Evolutionary conservation across 1,284 basidiomycete genomes (phyloP), one percentile per base, ranked within the genome.

Genomic region (Coniophora puteana): DNA sequence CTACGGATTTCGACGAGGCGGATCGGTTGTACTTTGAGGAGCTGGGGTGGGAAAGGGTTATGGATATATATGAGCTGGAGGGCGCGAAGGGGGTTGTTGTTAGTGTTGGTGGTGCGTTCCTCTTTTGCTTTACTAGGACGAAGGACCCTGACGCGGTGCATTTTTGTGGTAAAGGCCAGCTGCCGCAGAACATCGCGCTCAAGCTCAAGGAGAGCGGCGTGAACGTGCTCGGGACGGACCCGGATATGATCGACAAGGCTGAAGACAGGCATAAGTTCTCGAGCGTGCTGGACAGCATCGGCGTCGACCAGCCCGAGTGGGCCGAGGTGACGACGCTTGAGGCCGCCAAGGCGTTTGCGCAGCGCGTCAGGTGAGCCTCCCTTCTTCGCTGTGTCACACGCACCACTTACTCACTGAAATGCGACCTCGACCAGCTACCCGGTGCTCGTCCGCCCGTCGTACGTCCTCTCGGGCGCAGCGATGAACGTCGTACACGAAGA

Each of bases 241-340:
- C 96, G 11, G 77, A 83, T 44, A 89, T 84, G 67, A 99, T 99
- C 54, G 96, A 99, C 69, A 93, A 79, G 38, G 96, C 96, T 35
- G 96, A 99, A 69, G 95, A 99, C 69, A 86, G 96, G 50, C 93
- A 99, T 78, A 99, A 99, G 69, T 99, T 99, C 78, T 98, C 93
- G 8, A 85, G 86, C 38, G 88, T 98, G 47, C 80, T 99, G 31
- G 96, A 99, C 67, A 85, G 81, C 51, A 87, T 97, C 53, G 92
- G 90, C 41, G 90, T 99, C 41, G 96, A 99, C 63, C 96, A 99
- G 65, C 96, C 95, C 8, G 89, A 89, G 49, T 99, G 96, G 96
- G 74, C 79, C 22, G 96, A 99, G 63, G 93, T 90, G 26, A 87
- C 89, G 3, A 89, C 83, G 31, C 73, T 99, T 37, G 85, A 88